phyloP scores from a whole-genome alignment of 2,329 filamentous ascomycete species.

The Rutstroemia sp. region DNA sequence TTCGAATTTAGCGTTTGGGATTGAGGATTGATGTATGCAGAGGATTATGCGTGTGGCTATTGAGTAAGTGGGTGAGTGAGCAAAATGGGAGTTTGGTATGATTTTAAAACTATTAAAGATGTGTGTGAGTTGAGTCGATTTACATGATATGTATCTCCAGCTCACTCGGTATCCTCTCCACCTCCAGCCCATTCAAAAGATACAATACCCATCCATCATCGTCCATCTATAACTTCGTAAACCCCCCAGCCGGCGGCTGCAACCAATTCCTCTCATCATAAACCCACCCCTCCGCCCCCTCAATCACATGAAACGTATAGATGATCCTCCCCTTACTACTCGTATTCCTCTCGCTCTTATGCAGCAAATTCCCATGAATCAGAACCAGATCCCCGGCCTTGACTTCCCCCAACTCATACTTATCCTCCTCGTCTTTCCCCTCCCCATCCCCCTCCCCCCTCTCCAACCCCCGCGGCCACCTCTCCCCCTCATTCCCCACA shows the following conservation, averaged over 20 bases:
- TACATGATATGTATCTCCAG: neutral
- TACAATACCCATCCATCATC: too few species aligned
- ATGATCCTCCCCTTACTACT: slow-evolving; percentile 85
- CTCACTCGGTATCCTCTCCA: too few species aligned
- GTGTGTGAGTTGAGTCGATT: too few species aligned
- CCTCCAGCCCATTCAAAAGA: too few species aligned
- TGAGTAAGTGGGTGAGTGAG: too few species aligned
- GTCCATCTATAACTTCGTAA: slow-evolving; percentile 45
- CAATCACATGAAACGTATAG: slow-evolving; percentile 96
- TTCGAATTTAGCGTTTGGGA: too few species aligned
- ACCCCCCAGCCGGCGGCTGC: slow-evolving; percentile 73
- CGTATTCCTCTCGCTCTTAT: slow-evolving; percentile 91
- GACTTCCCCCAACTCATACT: slow-evolving; percentile 77
- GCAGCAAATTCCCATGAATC: slow-evolving; percentile 91
- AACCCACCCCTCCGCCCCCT: slow-evolving; percentile 54
- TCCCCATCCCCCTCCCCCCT: slow-evolving; percentile 32
- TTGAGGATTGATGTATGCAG: too few species aligned
- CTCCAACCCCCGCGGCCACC: slow-evolving; percentile 30
- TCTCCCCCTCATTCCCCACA: slow-evolving; percentile 57
- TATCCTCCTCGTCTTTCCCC: slow-evolving; percentile 33
- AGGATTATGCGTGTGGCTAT: too few species aligned
- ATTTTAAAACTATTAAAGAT: too few species aligned
- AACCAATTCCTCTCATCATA: slow-evolving; percentile 93
- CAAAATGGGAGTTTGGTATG: too few species aligned
- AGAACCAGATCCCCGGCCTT: slow-evolving; percentile 85